These are phyloP conservation scores for Aspergillus sp. DNA, from an alignment of 2,329 filamentous ascomycete genomes.

Conservation along the genomic window DNA sequence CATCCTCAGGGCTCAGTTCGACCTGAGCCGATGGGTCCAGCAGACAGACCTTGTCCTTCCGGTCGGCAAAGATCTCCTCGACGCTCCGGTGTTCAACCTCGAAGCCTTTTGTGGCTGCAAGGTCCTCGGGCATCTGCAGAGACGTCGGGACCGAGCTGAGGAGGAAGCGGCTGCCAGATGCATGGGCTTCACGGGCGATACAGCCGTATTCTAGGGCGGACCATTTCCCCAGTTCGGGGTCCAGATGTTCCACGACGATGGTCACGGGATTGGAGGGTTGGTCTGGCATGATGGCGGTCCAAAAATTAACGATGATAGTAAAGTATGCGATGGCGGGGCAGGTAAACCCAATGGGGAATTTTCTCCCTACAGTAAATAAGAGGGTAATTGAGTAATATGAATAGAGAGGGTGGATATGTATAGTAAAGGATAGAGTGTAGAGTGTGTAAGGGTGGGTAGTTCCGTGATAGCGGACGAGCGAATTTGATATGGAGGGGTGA, in stretches of 20 bases:
- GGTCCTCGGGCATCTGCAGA: conserved; percentile 58
- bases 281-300: conserved; percentile 21
- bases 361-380: no score
- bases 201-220: conserved; percentile 87
- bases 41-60: conserved; percentile 77
- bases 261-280: conserved; percentile 54
- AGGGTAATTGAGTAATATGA: no score
- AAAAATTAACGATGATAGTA: neutral
- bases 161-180: conserved; percentile 66
- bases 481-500: no score
- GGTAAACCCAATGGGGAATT: no score
- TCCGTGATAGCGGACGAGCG: no score
- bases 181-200: conserved; percentile 77
- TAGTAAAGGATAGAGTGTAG: no score
- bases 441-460: no score
- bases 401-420: no score
- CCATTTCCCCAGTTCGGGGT: conserved; percentile 91
- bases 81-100: conserved; percentile 73
- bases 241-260: conserved; percentile 95
- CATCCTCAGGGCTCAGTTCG: conserved; percentile 82
- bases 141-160: conserved; percentile 74
- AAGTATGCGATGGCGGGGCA: no score
- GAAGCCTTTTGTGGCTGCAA: conserved; percentile 62
- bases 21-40: conserved; percentile 80
- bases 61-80: conserved; percentile 72